Evolutionary conservation across 192 early-diverging fungal species (phyloP), one percentile per base, ranked within the genome.

Genomic region (Chytriomyces confervae): DNA sequence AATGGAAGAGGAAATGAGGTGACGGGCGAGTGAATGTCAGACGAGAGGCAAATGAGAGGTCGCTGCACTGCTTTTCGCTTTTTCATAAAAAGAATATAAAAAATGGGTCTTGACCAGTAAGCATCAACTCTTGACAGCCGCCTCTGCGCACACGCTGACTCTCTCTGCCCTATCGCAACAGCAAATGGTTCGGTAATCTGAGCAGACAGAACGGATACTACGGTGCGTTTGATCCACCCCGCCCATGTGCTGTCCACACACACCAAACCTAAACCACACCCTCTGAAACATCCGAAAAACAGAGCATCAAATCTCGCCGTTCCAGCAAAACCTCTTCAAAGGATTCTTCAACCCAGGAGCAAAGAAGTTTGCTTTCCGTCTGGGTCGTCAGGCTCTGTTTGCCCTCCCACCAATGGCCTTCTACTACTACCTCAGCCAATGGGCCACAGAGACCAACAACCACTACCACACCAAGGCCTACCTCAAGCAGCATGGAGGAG

Each of bases 261-360:
- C 9, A 24, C 69, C 53, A 27, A 70, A n/a, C 47, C 47, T 47
- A 16, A 11, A 16, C 11, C 24, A 24, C 51, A 47, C 50, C 43
- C 43, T 1, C 36, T 36, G 36, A 36, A 36, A 36, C 36, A 36
- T 36, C 4, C 36, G 36, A 36, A 36, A 36, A 10, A 9, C 72
- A 74, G 84, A 86, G 62, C 84, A 88, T 65, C 83, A 81, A 36
- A 61, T 85, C 66, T 80, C 78, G 47, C 87, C 87, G n/a, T 86
- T 84, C 80, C 84, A 88, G 65, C 67, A 77, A 29, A 84, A 83
- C 69, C 67, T 84, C 61, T 86, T 85, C 72, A 84, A 84, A 70
- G 87, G 87, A 16, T 81, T 85, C 78, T 82, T 85, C 75, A 80
- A 70, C 68, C 81, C 84, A 24, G 86, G 86, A 10, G 73, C 75